Percentiles rank a stretch among this genome's conserved stretches.
Conservation (phyloP, 225 moss, liverwort and hornwort species). For the Polytrichum formosum region DNA sequence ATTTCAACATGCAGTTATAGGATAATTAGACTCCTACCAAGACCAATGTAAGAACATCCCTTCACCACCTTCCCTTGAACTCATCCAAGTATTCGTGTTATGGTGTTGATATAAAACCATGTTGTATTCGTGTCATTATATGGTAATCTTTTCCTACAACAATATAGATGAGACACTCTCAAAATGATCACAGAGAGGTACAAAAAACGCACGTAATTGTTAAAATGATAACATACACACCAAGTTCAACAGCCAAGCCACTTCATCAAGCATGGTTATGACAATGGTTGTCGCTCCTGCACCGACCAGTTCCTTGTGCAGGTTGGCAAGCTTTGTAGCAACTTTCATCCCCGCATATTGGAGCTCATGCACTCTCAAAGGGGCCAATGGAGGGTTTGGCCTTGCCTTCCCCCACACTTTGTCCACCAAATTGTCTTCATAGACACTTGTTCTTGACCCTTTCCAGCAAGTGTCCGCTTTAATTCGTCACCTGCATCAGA, state of each 20-base stretch:
- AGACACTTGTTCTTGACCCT: conserved; percentile 65
- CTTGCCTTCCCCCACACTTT: conserved; percentile 77
- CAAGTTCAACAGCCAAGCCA: conserved; percentile 97
- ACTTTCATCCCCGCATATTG: conserved; percentile 85
- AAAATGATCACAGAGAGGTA: too few relatives aligned
- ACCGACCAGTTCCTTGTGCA: conserved; percentile 63
- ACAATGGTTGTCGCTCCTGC: conserved; percentile 84
- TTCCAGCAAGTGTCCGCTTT: conserved; percentile 66
- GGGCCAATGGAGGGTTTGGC: conserved; percentile 65
- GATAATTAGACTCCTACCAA: too few relatives aligned
- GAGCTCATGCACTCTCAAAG: conserved; percentile 79
- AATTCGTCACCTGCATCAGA: conserved; percentile 93
- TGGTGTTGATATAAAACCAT: too few relatives aligned
- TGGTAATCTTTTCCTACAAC: too few relatives aligned
- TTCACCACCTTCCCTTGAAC: too few relatives aligned
- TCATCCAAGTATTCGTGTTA: too few relatives aligned
- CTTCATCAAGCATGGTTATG: conserved; percentile 90
- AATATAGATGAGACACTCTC: too few relatives aligned
- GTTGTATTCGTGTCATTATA: too few relatives aligned
- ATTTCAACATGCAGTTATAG: background rate
- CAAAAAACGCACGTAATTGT: too few relatives aligned
- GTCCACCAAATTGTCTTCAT: conserved; percentile 80
- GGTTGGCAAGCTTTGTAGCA: conserved; percentile 65
- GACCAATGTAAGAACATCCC: too few relatives aligned
- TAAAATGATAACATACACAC: conserved; percentile 25